Evolutionary conservation across 306 rosid species (phyloP), one percentile per base, ranked within the genome.

Genomic region (Echinosophora koreensis): DNA sequence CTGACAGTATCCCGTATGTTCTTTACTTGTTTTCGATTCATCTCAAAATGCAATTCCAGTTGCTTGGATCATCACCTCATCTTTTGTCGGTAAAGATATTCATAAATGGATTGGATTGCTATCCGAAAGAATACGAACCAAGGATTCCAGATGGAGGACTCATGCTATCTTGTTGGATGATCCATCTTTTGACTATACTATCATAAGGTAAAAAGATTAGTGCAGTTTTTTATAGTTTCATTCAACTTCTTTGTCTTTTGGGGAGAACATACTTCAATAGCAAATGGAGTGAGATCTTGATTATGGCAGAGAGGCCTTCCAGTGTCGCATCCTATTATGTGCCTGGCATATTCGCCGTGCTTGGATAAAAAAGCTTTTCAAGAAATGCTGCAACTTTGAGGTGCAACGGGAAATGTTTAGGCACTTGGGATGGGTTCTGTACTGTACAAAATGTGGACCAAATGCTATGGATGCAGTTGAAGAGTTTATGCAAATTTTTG

Each of bases 21-120:
- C 91, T 47, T 81, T 92, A 81, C 95, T 92, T 78, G 95, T 92
- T 79, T 88, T 88, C 71, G 89, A 90, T 84, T 73, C 88, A 87
- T 85, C 88, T 47, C 89, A 80, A 74, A 88, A 88, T 85, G 90
- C 95, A 64, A 92, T 92, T 84, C 97, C 93, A 10, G 93, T 88
- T 85, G 93, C 95, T 76, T 92, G 97, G 97, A 73, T 92, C 82
- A 85, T 92, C 80, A 68, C 90, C 76, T 87, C 93, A 55, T 87
- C 95, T 44, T 84, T 81, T 34, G 51, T 69, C 44, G 71, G 88
- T 79, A 89, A 90, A 82, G 83, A 74, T 82, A 81, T 87, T 72
- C 86, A 78, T 68, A 92, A 88, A 51, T 92, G 95, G 97, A 86
- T 90, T 42, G 90, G 88, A 32, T 64, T 86, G 84, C 86, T 90